phyloP scores from a whole-genome alignment of 176 grass and related monocot genomes.

The Pontederia crassipes region DNA sequence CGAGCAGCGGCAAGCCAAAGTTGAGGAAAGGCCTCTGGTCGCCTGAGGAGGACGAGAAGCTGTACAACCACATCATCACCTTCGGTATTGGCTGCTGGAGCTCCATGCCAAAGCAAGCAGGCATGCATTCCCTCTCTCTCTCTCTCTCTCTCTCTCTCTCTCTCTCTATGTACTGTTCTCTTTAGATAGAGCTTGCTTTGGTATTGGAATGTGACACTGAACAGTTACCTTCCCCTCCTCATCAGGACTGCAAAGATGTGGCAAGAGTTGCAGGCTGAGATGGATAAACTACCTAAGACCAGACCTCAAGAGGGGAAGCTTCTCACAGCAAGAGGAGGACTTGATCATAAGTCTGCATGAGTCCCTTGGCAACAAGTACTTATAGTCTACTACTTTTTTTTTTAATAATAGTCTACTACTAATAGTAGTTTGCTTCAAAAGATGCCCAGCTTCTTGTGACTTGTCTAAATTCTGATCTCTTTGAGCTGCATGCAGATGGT shows the following conservation, averaged over 20 bases:
- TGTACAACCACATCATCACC: constrained; percentile 36
- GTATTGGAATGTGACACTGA: no score
- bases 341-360: constrained; percentile 62
- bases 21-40: constrained; percentile 53
- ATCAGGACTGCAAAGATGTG: constrained; percentile 81
- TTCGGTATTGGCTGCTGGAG: constrained; percentile 70
- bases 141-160: no score
- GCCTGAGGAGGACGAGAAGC: constrained; percentile 50
- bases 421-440: no score
- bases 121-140: not conserved
- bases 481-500: constrained; percentile 41
- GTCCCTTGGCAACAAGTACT: constrained; percentile 71
- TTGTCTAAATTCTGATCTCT: not conserved
- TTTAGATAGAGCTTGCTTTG: no score
- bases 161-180: no score
- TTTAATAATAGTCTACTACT: not conserved
- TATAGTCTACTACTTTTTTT: not conserved
- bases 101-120: constrained; percentile 48
- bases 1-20: constrained; percentile 37
- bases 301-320: constrained; percentile 80
- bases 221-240: no score
- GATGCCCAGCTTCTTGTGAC: no score
- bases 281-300: constrained; percentile 92
- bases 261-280: constrained; percentile 81
- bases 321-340: constrained; percentile 89